Base-by-base conservation (phyloP, 176 grass and related monocot species). In the Musa itinerans region DNA sequence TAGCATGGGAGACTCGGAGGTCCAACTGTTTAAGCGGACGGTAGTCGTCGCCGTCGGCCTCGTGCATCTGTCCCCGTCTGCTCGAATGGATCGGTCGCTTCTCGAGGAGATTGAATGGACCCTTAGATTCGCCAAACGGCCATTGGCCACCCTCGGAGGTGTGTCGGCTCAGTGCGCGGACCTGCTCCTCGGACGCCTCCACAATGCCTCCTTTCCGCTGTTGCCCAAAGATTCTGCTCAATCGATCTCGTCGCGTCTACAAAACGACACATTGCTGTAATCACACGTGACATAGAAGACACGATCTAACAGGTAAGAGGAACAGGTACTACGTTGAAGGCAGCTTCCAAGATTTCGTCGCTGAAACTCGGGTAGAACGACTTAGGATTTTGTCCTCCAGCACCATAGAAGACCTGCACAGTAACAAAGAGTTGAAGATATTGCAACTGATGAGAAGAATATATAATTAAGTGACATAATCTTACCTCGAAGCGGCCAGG, bases 21-120 rank as follows among this genome's bases (percentile, higher is more conserved):
- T 98, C 88, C 24, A 89, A 84, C 0, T 93, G 77, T 29, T 20
- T 67, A 6, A 93, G 88, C 74, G 76, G 73, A 2, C 0, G 76
- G 82, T 78, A 98, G 78, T 88, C 92, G 53, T 80, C 52, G 0
- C 59, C 79, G 81, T 98, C 86, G 59, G 80, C 90, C 84, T 93
- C 94, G 70, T 81, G 81, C 26, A 98, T 79, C 23, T 83, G 71
- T 21, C 90, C 94, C 21, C 88, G 86, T 8, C 72, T 84, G 86
- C 90, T 98, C 54, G 82, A 80, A 65, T 79, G 27, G 5, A 15
- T 74, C 6, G 94, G 90, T 1, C 88, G 83, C 86, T 91, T 87
- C 16, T 76, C 54, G 13, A 89, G 71, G 5, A 98, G 68, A 76
- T 87, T 91, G 83, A 16, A 87, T 2, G 90, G 76, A 0, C 59